Base-by-base conservation (phyloP, 2,329 filamentous ascomycete species). In the Epichloe sibirici region DNA sequence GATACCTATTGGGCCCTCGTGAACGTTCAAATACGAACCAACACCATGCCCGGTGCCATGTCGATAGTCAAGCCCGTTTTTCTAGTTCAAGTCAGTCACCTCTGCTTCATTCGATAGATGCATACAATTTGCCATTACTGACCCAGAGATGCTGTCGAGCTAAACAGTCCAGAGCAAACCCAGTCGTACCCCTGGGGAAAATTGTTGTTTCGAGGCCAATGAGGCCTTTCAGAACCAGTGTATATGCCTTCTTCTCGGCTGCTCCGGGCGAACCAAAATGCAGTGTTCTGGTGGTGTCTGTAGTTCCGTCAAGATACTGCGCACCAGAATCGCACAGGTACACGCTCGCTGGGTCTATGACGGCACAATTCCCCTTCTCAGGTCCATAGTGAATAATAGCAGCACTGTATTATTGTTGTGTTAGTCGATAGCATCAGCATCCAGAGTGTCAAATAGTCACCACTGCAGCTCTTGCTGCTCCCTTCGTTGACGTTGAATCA, bases 321-420 rank as follows among this genome's bases (percentile, higher is more conserved):
- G 88, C 93, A 23, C 93, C 93, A 23, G 93, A 97, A 68, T 98
- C 93, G 66, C 93, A 98, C 3, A 98, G 81, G 63, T 98, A 98
- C 54, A 98, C 82, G 13, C 84, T 83, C 6, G 82, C 81, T 0
- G 89, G 88, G 59, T 98, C 89, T 60, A 98, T 89, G 31, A 79
- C 73, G 8, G 90, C 80, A 69, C 91, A 97, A 57, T 77, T 85
- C 21, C 86, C 89, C 52, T 79, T 82, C 64, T 95, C 88, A 0
- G 93, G 90, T 59, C 86, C 87, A 74, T 98, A 98, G 66, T 98
- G 93, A 53, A 98, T 98, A 12, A 98, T 80, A 5, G 93, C 93
- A 53, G 90, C 93, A 66, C 93, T 95, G 39, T 58, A 38, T 15
- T 42, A 5, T 6, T 37, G 31, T 31, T 9, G 38, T 34, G 47